Percentiles rank a stretch among this genome's conserved stretches.
Conservation (phyloP, 768 basidiomycete species). For the Collybia sp. region DNA sequence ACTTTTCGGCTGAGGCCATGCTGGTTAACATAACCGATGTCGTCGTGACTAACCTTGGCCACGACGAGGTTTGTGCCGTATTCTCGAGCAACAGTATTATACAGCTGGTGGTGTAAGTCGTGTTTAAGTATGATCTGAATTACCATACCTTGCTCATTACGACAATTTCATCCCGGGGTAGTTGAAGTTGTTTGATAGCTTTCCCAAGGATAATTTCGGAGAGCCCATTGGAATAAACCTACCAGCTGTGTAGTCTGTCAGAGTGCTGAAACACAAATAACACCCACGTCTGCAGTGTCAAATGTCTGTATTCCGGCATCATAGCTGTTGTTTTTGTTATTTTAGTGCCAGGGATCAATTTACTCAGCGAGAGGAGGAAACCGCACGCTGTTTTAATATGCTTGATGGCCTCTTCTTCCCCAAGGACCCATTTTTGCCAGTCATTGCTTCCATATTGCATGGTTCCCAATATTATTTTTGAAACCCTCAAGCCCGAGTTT, state of each 20-base stretch:
- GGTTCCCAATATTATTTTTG: conserved; percentile 59
- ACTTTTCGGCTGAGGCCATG: conserved; percentile 14
- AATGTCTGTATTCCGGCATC: conserved; percentile 62
- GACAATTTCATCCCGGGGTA: conserved; percentile 74
- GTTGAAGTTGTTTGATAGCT: conserved; percentile 58
- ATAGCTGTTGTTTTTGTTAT: conserved; percentile 26
- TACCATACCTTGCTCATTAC: conserved; percentile 78
- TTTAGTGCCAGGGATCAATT: neutral
- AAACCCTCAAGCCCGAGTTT: conserved; percentile 57
- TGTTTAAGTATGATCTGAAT: too few species aligned
- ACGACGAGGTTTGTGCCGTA: neutral
- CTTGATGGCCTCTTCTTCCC: conserved; percentile 44
- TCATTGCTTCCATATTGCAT: conserved; percentile 54
- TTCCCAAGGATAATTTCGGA: conserved; percentile 69
- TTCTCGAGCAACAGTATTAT: neutral
- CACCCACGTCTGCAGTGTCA: conserved; percentile 46
- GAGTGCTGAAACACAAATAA: neutral
- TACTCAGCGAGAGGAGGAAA: neutral
- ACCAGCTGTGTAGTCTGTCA: neutral
- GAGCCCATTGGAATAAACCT: conserved; percentile 63
- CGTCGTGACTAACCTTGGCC: neutral
- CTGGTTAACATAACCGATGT: neutral
- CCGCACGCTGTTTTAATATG: conserved; percentile 47
- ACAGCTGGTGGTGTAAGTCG: too few species aligned
- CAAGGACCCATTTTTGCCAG: conserved; percentile 46